Base-by-base conservation (phyloP, 2,329 filamentous ascomycete species). In the Trichoderma koningii region DNA sequence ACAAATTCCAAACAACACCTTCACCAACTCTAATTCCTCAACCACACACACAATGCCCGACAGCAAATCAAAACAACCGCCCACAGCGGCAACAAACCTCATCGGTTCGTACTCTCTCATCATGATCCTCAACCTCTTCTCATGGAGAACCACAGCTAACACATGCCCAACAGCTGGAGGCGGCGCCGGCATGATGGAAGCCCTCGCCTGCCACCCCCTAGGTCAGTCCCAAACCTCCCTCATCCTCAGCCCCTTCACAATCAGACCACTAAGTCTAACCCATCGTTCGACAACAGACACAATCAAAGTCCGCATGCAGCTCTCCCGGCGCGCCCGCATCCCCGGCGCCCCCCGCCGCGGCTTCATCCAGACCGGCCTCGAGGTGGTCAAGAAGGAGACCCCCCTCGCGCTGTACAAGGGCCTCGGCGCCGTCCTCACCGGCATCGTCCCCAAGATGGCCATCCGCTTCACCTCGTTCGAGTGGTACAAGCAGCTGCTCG, bases 271-370 rank as follows among this genome's bases (percentile, higher is more conserved):
- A 12, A n/a, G 14, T 14, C 14, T 15, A 34, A 52, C 10, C 4
- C 34, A 38, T 14, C 10, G 1, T 15, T 12, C 9, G 15, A 14
- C 2, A n/a, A 9, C 26, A 91, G 92, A 97, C 79, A 97, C 93
- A 66, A 96, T 98, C 83, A 97, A 99, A 85, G 95, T 99, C 68
- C 93, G 95, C 72, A 99, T 99, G 96, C 95, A 99, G 81, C 89
- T 99, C 67, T 98, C 95, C 64, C 86, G 90, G 70, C 88, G 95
- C 76, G 92, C 91, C 56, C 86, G 90, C 70, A 85, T 87, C 66
- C 93, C 93, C 64, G 95, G 95, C 67, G 87, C 90, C 76, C 92
- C 93, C 73, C 88, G 89, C 72, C 90, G 93, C 71, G 94, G 95
- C 68, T 99, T 99, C 81, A 76, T 97, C 69, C 83, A 83, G 64